phyloP scores from a whole-genome alignment of 2,329 filamentous ascomycete genomes.

The Stylonectria norvegica region DNA sequence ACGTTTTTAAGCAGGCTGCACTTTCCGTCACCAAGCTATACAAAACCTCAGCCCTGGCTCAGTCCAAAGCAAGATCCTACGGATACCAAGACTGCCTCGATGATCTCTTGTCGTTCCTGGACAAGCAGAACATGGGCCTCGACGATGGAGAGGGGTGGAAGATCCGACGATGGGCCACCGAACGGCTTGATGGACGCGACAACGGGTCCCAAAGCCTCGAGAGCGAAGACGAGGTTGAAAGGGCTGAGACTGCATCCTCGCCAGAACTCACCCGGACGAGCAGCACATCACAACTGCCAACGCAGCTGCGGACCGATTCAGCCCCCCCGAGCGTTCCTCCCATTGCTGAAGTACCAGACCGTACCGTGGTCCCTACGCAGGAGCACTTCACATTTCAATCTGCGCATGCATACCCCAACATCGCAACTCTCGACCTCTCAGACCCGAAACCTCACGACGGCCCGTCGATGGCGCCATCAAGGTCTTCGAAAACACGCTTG shows the following conservation, averaged over 20 bases:
- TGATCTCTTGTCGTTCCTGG: slow-evolving; percentile 80
- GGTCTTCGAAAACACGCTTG: slow-evolving; percentile 30
- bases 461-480: slow-evolving; percentile 24
- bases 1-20: slow-evolving; percentile 88
- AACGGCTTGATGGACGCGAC: slow-evolving; percentile 64
- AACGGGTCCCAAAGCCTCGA: slow-evolving; percentile 52
- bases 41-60: slow-evolving; percentile 79
- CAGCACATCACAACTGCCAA: slow-evolving; percentile 36
- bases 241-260: slow-evolving; percentile 57
- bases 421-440: slow-evolving; percentile 59
- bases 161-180: slow-evolving; percentile 62
- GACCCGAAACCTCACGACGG: slow-evolving; percentile 45
- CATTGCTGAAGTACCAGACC: slow-evolving; percentile 32
- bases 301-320: slow-evolving; percentile 25
- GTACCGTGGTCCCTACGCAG: slow-evolving; percentile 51
- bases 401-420: slow-evolving; percentile 56
- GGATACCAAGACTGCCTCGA: slow-evolving; percentile 95
- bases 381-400: slow-evolving; percentile 70
- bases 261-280: slow-evolving; percentile 53
- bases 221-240: slow-evolving; percentile 67
- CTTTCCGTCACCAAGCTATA: slow-evolving; percentile 95
- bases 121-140: slow-evolving; percentile 75
- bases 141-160: slow-evolving; percentile 72
- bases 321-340: slow-evolving; percentile 25
- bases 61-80: slow-evolving; percentile 69